Percentiles rank a stretch among this genome's conserved stretches.
phyloP scores from a whole-genome alignment of 768 basidiomycete species.

The Lyophyllum shimeji region DNA sequence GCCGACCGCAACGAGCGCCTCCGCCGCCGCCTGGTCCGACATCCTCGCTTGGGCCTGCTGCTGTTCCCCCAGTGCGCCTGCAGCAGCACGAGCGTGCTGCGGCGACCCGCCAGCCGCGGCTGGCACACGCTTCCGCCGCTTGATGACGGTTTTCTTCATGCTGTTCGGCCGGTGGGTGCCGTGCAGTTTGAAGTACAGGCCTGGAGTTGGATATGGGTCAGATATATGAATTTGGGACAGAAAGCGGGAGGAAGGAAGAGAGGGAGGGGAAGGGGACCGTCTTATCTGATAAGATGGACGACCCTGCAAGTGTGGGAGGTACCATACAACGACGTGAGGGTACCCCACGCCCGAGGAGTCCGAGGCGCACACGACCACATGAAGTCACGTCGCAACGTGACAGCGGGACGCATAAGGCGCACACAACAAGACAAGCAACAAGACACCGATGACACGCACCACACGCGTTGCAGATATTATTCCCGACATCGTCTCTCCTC shows the following conservation, averaged over 20 bases:
- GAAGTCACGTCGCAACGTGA: background rate
- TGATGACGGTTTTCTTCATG: slow-evolving; percentile 99
- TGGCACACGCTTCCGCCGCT: slow-evolving; percentile 95
- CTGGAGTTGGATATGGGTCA: slow-evolving; percentile 46
- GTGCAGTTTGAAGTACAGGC: slow-evolving; percentile 97
- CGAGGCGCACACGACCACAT: background rate
- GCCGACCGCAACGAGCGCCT: slow-evolving; percentile 83
- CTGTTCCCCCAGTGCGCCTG: background rate
- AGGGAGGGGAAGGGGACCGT: background rate
- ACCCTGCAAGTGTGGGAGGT: slow-evolving; percentile 1
- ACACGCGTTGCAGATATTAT: slow-evolving; percentile 94
- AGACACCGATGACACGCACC: slow-evolving; percentile 57
- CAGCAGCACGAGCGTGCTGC: slow-evolving; percentile 1
- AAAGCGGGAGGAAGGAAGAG: slow-evolving; percentile 11
- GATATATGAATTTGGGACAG: slow-evolving; percentile 15
- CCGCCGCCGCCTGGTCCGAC: slow-evolving; percentile 87
- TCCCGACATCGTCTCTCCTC: slow-evolving; percentile 87
- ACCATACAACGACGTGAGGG: background rate
- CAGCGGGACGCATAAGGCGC: background rate
- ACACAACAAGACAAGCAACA: background rate
- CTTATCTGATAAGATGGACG: slow-evolving; percentile 26
- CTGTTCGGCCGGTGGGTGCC: slow-evolving; percentile 95
- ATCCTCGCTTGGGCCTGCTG: slow-evolving; percentile 33
- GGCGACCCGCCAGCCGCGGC: slow-evolving; percentile 61
- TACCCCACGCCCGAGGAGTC: no score